Evolutionary conservation across 2,329 filamentous ascomycete genomes (phyloP), one percentile per base, ranked within the genome.

Genomic region (Pseudocercospora ulei): DNA sequence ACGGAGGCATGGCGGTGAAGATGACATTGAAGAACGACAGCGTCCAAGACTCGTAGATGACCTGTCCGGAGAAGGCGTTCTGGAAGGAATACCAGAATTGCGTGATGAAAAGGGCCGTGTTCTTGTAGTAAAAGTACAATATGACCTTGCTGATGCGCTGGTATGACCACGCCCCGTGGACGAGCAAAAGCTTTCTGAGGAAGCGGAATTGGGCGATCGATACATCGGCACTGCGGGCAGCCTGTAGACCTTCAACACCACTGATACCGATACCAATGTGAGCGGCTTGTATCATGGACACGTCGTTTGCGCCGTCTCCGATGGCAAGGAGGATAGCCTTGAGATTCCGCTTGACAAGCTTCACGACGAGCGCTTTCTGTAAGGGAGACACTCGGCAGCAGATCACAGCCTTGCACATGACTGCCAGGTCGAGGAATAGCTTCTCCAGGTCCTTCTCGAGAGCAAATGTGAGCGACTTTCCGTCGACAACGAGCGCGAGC

Each of bases 11-110:
- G 12, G 93, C 82, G 0, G 90, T 98, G 67, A 93, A 98, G 61
- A 98, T 82, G 61, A 98, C 86, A 68, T 98, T 98, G 72, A 95
- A 98, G 67, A 96, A 93, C 5, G 88, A 94, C n/a, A 98, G 69
- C 0, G 87, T 95, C 92, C 92, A 98, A 6, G 90, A 96, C 65
- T 98, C 90, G 72, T 87, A 96, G 59, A 98, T 96, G 58, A 96
- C 85, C 60, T 95, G 81, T 35, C 90, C 90, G 1, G 88, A 96
- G 64, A 96, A 98, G 50, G 84, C 83, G 62, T 98, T 98, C 73
- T 94, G 86, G 69, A 98, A 98, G 0, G 86, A 84, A 27, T 50
- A 56, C 85, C 92, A 98, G 61, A 98, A 98, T 60, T 98, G 92
- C 44, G 92, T 98, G 82, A 98, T 87, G 66, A 96, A 98, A 46